Evolutionary conservation across 2,329 filamentous ascomycete species (phyloP).

Genomic region (Didymella pomorum): DNA sequence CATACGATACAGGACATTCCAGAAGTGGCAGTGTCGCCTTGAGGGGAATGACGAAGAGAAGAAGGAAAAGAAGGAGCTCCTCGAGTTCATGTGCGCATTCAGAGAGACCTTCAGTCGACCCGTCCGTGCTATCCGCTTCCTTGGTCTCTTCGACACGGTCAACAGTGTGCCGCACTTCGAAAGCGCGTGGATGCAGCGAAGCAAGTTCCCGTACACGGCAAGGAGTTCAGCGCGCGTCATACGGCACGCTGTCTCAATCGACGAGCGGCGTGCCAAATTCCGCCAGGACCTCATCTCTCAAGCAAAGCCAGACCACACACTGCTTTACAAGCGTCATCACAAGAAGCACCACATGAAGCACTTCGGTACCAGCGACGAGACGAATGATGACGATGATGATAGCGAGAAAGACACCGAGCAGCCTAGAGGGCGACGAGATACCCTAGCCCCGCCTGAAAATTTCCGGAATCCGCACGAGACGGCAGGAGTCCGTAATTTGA

Average conservation of each 20-base stretch:
- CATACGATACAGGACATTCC: conserved; percentile 61
- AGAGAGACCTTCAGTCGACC: conserved; percentile 82
- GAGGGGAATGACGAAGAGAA: conserved; percentile 50
- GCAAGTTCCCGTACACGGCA: conserved; percentile 73
- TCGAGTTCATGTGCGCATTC: conserved; percentile 79
- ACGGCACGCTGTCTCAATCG: conserved; percentile 74
- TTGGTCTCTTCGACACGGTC: conserved; percentile 83
- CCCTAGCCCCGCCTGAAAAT: conserved; percentile 39
- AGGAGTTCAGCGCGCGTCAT: conserved; percentile 66
- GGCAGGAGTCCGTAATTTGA: conserved; percentile 43
- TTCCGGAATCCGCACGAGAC: conserved; percentile 47
- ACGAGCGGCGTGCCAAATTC: conserved; percentile 76
- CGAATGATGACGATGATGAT: conserved; percentile 15
- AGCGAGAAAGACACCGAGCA: conserved; percentile 23
- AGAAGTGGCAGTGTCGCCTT: conserved; percentile 72
- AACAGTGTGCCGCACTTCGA: conserved; percentile 83
- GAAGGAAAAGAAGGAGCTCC: conserved; percentile 67
- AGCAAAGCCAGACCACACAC: conserved; percentile 41
- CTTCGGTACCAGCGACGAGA: conserved; percentile 23
- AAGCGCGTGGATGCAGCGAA: conserved; percentile 77
- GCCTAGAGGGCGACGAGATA: conserved; percentile 34
- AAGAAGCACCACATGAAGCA: conserved; percentile 29
- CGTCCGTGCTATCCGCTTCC: conserved; percentile 75
- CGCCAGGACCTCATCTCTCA: conserved; percentile 71
- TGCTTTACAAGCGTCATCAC: conserved; percentile 41